These are phyloP conservation scores for Naganishia friedmannii DNA, from an alignment of 768 basidiomycete species.

Conservation along the genomic window DNA sequence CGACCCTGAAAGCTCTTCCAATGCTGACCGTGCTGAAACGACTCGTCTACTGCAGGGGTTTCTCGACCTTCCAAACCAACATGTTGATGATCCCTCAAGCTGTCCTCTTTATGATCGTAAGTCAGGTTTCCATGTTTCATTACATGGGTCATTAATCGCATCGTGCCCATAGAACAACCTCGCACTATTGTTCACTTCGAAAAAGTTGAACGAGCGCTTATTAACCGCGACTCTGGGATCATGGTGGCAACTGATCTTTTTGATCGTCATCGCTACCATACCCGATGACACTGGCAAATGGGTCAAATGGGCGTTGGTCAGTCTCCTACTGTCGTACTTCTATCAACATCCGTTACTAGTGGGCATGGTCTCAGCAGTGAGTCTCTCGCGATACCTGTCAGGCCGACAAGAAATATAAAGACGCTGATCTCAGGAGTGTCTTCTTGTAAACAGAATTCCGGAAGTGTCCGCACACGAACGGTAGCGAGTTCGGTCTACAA, in stretches of 20 bases:
- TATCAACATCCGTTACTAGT: conserved; percentile 41
- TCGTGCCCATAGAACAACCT: conserved; percentile 53
- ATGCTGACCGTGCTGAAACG: background rate
- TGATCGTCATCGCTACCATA: conserved; percentile 61
- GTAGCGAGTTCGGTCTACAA: conserved; percentile 60
- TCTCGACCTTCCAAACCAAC: conserved; percentile 64
- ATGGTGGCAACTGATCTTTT: conserved; percentile 64
- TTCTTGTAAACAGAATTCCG: conserved; percentile 64
- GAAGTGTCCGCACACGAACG: conserved; percentile 61
- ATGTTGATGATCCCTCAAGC: conserved; percentile 65
- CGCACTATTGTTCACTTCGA: conserved; percentile 58
- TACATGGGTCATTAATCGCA: background rate
- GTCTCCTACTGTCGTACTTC: conserved; percentile 59
- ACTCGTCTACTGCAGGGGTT: conserved; percentile 53
- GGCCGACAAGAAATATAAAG: too few relatives aligned
- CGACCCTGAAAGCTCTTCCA: conserved; percentile 44
- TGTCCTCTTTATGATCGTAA: conserved; percentile 55
- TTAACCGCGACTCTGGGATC: conserved; percentile 59
- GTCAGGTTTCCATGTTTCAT: conserved; percentile 47
- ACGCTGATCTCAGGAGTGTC: too few relatives aligned
- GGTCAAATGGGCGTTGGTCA: conserved; percentile 36
- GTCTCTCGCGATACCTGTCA: background rate
- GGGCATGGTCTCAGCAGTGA: conserved; percentile 33
- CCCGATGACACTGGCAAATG: conserved; percentile 38
- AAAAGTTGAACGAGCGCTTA: conserved; percentile 62